Conservation (phyloP, 1,284 basidiomycete species). For the Malassezia vespertilionis region DNA sequence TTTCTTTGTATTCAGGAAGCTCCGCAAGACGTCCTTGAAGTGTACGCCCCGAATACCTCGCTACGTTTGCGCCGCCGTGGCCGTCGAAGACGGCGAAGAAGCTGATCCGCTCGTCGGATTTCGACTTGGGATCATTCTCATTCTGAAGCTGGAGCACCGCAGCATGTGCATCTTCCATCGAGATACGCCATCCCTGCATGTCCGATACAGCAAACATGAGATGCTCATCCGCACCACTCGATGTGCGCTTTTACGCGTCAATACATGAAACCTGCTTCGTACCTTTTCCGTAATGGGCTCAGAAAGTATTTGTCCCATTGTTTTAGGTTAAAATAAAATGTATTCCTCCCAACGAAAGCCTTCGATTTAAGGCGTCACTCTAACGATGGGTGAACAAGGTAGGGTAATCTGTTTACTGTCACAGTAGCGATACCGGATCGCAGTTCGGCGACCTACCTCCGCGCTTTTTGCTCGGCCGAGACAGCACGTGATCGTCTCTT, state of each 20-base stretch:
- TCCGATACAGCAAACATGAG: constrained; percentile 76
- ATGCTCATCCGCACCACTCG: constrained; percentile 65
- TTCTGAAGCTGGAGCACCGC: constrained; percentile 54
- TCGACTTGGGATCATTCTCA: constrained; percentile 12
- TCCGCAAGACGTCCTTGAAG: constrained; percentile 68
- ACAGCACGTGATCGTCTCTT: constrained; percentile 11
- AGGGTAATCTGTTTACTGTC: too few relatives aligned
- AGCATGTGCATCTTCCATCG: constrained; percentile 98
- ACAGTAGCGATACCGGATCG: too few relatives aligned
- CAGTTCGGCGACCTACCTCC: too few relatives aligned
- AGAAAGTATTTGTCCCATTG: constrained; percentile 50
- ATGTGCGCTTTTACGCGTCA: constrained; percentile 56
- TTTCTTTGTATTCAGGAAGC: constrained; percentile 62
- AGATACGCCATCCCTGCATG: constrained; percentile 99
- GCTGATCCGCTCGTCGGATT: constrained; percentile 32
- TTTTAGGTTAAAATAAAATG: too few relatives aligned
- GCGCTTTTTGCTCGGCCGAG: constrained; percentile 13
- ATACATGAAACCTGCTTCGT: background rate
- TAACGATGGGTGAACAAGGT: too few relatives aligned
- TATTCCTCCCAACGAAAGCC: too few relatives aligned
- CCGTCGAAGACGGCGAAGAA: constrained; percentile 98
- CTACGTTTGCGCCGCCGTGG: constrained; percentile 82
- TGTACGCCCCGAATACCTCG: constrained; percentile 78
- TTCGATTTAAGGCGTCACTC: too few relatives aligned
- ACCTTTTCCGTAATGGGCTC: constrained; percentile 62